Evolutionary conservation across 2,329 filamentous ascomycete species (phyloP).

Genomic region (Cadophora sp.): DNA sequence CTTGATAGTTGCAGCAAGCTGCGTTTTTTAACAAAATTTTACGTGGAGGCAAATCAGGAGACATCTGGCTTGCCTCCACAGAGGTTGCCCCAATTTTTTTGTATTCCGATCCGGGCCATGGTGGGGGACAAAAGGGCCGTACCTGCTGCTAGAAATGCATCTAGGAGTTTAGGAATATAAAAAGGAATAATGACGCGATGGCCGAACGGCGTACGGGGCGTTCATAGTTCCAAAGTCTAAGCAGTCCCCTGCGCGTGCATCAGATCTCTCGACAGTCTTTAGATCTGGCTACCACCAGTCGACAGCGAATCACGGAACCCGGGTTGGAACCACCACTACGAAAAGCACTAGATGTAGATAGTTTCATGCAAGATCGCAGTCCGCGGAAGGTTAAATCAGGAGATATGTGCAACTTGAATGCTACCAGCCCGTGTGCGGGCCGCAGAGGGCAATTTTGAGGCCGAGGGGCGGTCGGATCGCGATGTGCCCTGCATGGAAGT

Average conservation of each 20-base stretch:
- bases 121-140: neutral
- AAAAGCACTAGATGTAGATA: constrained; percentile 4
- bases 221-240: neutral
- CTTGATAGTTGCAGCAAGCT: neutral
- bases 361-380: neutral
- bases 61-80: neutral
- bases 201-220: neutral
- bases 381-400: neutral
- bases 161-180: neutral
- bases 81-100: too few species aligned
- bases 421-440: neutral
- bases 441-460: neutral
- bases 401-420: neutral
- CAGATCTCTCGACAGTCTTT: constrained; percentile 5
- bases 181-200: neutral
- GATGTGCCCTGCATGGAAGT: neutral
- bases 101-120: neutral
- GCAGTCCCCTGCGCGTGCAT: neutral
- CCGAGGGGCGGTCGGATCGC: neutral
- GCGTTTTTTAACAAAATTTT: neutral
- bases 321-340: neutral
- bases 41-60: neutral
- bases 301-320: neutral
- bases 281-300: neutral
- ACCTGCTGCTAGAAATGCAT: neutral